These are phyloP conservation scores for Achaetomium macrosporum DNA, from an alignment of 2,329 filamentous ascomycete genomes.

Conservation along the genomic window DNA sequence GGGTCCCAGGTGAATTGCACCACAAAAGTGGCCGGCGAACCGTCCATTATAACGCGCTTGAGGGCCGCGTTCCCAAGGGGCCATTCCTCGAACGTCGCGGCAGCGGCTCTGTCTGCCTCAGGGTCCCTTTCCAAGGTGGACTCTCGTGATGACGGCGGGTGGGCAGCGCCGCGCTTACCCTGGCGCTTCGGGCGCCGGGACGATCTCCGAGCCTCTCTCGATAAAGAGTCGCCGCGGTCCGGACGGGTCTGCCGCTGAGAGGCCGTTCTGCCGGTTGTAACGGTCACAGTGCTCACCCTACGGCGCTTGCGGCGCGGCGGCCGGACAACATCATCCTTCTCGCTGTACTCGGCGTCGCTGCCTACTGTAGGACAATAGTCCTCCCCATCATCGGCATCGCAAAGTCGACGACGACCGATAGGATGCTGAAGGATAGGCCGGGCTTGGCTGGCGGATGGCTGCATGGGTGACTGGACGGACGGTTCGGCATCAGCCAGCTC, in stretches of 20 bases:
- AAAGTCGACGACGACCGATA: background rate
- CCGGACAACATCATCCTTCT: slow-evolving; percentile 5
- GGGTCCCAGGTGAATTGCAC: slow-evolving; percentile 2
- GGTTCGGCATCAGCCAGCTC: background rate
- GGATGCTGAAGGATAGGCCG: background rate
- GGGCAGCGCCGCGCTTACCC: background rate
- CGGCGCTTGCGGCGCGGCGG: slow-evolving; percentile 1
- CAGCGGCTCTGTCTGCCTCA: background rate
- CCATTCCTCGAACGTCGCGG: slow-evolving; percentile 10
- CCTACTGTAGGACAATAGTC: slow-evolving; percentile 1
- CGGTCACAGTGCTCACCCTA: slow-evolving; percentile 2
- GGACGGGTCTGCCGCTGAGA: slow-evolving; percentile 6
- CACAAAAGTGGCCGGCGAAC: slow-evolving; percentile 14
- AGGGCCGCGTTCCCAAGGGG: slow-evolving; percentile 7
- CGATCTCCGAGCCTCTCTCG: slow-evolving; percentile 2
- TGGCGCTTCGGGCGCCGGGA: slow-evolving; percentile 4
- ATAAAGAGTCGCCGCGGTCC: background rate
- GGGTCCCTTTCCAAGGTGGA: slow-evolving; percentile 3
- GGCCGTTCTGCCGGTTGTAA: slow-evolving; percentile 10
- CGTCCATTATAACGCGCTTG: slow-evolving; percentile 9
- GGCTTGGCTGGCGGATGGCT: background rate
- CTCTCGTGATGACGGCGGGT: background rate
- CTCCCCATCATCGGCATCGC: slow-evolving; percentile 7
- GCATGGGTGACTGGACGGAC: background rate
- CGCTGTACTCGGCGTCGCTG: slow-evolving; percentile 6